phyloP scores from a whole-genome alignment of 2,329 filamentous ascomycete species.

The Akanthomyces uredinophilus region DNA sequence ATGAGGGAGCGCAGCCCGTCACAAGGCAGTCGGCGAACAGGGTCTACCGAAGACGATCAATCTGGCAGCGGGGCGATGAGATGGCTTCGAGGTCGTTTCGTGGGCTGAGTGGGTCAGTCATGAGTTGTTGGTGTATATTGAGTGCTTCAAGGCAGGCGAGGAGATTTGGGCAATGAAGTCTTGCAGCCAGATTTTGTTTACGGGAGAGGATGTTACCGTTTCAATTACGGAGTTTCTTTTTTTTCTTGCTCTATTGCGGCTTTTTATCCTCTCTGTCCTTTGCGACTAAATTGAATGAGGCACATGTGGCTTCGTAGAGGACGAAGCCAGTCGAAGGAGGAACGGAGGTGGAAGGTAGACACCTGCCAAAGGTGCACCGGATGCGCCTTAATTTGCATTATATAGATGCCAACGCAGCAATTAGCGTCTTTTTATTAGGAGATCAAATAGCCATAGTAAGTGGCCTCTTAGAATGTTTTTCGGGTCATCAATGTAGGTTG shows the following conservation, averaged over 20 bases:
- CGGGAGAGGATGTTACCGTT: not conserved
- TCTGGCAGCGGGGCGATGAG: constrained; percentile 32
- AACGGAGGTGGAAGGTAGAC: not conserved
- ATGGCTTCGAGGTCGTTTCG: constrained; percentile 41
- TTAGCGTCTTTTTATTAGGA: not conserved
- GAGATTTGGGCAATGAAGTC: not conserved
- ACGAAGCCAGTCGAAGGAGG: not conserved
- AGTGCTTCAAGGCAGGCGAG: not conserved
- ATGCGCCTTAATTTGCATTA: constrained; percentile 7
- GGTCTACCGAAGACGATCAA: constrained; percentile 26
- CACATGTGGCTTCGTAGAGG: not conserved
- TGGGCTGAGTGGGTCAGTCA: constrained; percentile 21
- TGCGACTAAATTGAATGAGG: not conserved
- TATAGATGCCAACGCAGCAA: not conserved
- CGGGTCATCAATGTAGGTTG: too few species aligned
- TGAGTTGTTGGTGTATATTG: not conserved
- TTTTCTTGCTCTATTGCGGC: not conserved
- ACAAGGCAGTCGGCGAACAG: constrained; percentile 28
- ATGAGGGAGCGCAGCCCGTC: constrained; percentile 37
- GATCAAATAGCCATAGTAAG: not conserved
- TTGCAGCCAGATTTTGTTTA: not conserved
- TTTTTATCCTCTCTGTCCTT: not conserved
- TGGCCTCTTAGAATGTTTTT: not conserved
- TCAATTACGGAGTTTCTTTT: not conserved
- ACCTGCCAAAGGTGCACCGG: not conserved